phyloP scores from a whole-genome alignment of 345 rosid genomes.

The Eucalyptus cloeziana region DNA sequence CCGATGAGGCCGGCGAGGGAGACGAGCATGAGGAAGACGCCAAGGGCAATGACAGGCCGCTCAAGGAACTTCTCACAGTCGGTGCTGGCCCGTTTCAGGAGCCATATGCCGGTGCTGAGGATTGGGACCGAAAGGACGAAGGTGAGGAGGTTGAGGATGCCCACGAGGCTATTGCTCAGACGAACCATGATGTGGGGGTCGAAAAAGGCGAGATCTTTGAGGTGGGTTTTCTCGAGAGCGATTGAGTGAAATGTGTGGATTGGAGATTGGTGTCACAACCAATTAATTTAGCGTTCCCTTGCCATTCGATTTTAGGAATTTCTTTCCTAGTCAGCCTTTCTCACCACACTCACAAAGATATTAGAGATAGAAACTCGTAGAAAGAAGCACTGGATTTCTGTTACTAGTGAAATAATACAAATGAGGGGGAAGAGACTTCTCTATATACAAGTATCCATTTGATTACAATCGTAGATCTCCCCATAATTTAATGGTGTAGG shows the following conservation, averaged over 20 bases:
- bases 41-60: constrained; percentile 54
- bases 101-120: constrained; percentile 63
- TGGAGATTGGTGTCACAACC: neutral
- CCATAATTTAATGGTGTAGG: neutral
- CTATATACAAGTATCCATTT: neutral
- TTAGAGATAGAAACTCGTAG: neutral
- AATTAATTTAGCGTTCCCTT: neutral
- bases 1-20: constrained; percentile 82
- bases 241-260: neutral
- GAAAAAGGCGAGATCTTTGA: neutral
- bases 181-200: constrained; percentile 17
- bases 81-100: constrained; percentile 36
- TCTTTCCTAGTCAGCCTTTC: neutral
- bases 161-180: constrained; percentile 60
- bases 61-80: constrained; percentile 77
- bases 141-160: constrained; percentile 65
- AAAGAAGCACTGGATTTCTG: too few species aligned
- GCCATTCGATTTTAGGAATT: neutral
- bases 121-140: constrained; percentile 70
- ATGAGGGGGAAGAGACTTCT: neutral
- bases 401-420: neutral
- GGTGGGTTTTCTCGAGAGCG: neutral
- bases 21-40: constrained; percentile 61
- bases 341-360: neutral
- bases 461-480: neutral